Evolutionary conservation across 345 rosid species (phyloP).

Genomic region (Kandelia obovata): DNA sequence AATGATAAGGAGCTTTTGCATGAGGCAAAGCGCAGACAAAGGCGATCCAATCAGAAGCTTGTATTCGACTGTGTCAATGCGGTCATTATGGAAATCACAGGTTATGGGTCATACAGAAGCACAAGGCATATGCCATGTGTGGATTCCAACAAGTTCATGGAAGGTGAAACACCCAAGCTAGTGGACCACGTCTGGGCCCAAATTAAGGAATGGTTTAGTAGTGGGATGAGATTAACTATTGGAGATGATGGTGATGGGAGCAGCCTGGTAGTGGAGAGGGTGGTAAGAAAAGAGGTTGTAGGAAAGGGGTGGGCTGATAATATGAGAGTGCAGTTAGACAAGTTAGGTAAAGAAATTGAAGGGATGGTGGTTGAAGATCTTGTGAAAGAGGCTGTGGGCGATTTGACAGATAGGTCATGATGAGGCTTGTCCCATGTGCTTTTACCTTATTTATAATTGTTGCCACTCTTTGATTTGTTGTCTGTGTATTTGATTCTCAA

Average conservation of each 20-base stretch:
- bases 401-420: slow-evolving; percentile 28
- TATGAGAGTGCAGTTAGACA: slow-evolving; percentile 51
- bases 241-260: slow-evolving; percentile 45
- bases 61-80: slow-evolving; percentile 69
- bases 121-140: slow-evolving; percentile 20
- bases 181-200: slow-evolving; percentile 66
- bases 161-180: slow-evolving; percentile 28
- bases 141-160: slow-evolving; percentile 14
- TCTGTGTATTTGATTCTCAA: slow-evolving; percentile 27
- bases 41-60: slow-evolving; percentile 61
- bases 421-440: slow-evolving; percentile 10
- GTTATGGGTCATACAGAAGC: slow-evolving; percentile 30
- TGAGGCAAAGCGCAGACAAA: slow-evolving; percentile 67
- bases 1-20: slow-evolving; percentile 49
- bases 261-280: slow-evolving; percentile 63
- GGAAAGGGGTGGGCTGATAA: slow-evolving; percentile 63
- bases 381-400: slow-evolving; percentile 69
- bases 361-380: slow-evolving; percentile 65
- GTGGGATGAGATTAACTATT: slow-evolving; percentile 31
- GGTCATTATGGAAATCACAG: slow-evolving; percentile 44
- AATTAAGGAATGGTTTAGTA: slow-evolving; percentile 57
- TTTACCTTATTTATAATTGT: neutral
- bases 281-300: slow-evolving; percentile 65
- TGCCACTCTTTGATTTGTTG: slow-evolving; percentile 20
- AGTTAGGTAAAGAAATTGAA: slow-evolving; percentile 54